A percentile compares a stretch with the other conserved stretches of the same genome.
Conservation (phyloP, 140 eudicot species). For the Erigeron philadelphicus region DNA sequence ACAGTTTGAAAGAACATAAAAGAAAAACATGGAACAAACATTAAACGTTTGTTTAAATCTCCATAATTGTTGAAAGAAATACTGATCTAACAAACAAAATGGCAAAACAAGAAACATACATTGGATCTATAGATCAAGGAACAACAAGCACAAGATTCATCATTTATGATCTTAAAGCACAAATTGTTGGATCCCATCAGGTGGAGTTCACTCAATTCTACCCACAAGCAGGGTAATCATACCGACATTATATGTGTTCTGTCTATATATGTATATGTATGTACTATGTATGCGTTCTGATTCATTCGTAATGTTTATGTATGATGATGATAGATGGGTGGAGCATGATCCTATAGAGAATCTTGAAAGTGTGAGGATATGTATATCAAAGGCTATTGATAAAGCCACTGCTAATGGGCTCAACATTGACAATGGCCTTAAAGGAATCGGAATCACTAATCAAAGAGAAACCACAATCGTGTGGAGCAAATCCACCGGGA, state of each 20-base stretch:
- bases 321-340: slow-evolving; percentile 59
- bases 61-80: no score
- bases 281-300: neutral
- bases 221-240: slow-evolving; percentile 78
- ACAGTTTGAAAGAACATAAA: no score
- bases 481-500: slow-evolving; percentile 90
- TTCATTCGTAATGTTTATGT: neutral
- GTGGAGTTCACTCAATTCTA: slow-evolving; percentile 87
- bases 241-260: neutral
- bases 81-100: no score
- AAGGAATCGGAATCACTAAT: slow-evolving; percentile 78
- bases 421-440: slow-evolving; percentile 66
- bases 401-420: slow-evolving; percentile 76
- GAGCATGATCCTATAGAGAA: slow-evolving; percentile 96
- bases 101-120: no score
- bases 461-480: slow-evolving; percentile 91
- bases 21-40: no score
- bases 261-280: neutral
- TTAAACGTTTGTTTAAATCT: no score
- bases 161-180: slow-evolving; percentile 58
- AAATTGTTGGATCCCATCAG: slow-evolving; percentile 74
- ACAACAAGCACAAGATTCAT: slow-evolving; percentile 72
- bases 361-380: slow-evolving; percentile 67
- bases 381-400: slow-evolving; percentile 72
- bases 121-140: no score